Conservation (phyloP, 257 asterid species). For the Mitragyna speciosa region DNA sequence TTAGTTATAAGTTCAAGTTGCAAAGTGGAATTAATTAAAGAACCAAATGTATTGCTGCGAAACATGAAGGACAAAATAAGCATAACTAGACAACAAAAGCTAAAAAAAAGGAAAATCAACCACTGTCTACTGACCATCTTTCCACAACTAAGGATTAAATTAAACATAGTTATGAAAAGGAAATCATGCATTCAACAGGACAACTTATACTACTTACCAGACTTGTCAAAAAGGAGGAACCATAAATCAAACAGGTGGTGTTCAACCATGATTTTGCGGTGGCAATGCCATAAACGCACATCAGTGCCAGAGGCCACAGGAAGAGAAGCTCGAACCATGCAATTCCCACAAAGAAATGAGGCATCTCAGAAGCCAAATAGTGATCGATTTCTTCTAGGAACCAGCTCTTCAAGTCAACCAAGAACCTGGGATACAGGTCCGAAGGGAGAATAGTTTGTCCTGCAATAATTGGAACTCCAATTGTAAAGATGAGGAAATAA, state of each 20-base stretch:
- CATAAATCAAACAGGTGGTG: constrained; percentile 76
- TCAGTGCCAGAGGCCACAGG: constrained; percentile 80
- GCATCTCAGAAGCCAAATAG: constrained; percentile 63
- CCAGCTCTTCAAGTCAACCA: constrained; percentile 62
- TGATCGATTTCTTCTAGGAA: constrained; percentile 58
- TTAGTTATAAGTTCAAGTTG: no score
- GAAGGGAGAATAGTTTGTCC: constrained; percentile 61
- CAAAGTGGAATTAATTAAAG: no score
- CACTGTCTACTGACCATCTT: no score
- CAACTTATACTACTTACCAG: constrained; percentile 39
- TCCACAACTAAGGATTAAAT: no score
- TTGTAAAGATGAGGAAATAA: constrained; percentile 59
- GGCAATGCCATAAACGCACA: constrained; percentile 53
- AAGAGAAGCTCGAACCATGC: constrained; percentile 75
- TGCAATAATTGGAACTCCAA: constrained; percentile 74
- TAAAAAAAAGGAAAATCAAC: no score
- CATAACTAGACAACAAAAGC: no score
- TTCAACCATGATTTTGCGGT: constrained; percentile 69
- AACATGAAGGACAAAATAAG: no score
- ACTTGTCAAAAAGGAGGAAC: constrained; percentile 57
- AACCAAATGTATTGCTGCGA: no score
- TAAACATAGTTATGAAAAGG: no score
- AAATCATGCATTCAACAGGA: neutral
- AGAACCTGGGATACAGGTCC: constrained; percentile 50
- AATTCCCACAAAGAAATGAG: constrained; percentile 71